Evolutionary conservation across 495 filamentous ascomycete genomes (phyloP).

Genomic region (Penicillium paxilli): DNA sequence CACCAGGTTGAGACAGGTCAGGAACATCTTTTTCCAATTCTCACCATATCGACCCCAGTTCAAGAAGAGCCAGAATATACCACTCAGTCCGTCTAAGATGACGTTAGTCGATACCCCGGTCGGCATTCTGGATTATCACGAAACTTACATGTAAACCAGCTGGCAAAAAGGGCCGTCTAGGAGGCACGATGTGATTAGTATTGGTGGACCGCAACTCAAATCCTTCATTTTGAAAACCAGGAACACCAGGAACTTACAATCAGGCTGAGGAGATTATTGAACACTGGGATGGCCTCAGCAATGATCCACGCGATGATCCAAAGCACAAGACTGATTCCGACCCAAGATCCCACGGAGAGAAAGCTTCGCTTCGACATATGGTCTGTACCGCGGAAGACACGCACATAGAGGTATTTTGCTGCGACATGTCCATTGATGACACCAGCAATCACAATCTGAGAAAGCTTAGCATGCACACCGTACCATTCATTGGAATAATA

Average conservation of each 20-base stretch:
- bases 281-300: conserved; percentile 71
- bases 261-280: conserved; percentile 61
- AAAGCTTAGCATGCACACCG: background rate
- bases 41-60: conserved; percentile 31
- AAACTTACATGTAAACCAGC: conserved; percentile 41
- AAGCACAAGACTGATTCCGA: conserved; percentile 51
- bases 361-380: conserved; percentile 57
- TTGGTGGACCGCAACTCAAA: background rate
- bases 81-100: conserved; percentile 27
- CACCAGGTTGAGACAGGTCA: conserved; percentile 31
- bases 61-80: conserved; percentile 42
- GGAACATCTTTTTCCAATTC: conserved; percentile 21
- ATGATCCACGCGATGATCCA: conserved; percentile 73
- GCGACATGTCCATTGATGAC: conserved; percentile 63
- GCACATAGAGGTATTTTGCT: conserved; percentile 64
- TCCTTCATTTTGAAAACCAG: background rate
- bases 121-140: conserved; percentile 4
- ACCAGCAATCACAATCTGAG: conserved; percentile 30
- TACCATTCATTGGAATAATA: background rate
- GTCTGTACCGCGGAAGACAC: conserved; percentile 53
- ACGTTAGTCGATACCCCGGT: conserved; percentile 37
- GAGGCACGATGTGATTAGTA: conserved; percentile 24
- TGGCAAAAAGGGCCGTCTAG: conserved; percentile 36
- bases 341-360: conserved; percentile 50
- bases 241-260: conserved; percentile 15